phyloP scores from a whole-genome alignment of 176 grass and related monocot genomes.

The Triticum turgidum region DNA sequence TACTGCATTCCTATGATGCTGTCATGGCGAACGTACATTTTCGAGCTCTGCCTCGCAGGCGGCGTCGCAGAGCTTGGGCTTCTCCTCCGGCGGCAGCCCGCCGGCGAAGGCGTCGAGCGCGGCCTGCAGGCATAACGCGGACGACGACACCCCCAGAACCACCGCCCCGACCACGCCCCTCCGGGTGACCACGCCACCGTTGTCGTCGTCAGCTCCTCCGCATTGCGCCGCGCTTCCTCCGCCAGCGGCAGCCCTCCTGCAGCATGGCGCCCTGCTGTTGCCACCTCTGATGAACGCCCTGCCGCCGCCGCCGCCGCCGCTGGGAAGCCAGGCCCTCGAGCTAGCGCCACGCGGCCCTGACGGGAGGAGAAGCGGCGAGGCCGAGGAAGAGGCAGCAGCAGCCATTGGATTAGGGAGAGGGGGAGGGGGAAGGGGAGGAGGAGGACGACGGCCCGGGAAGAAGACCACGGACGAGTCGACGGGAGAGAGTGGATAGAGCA shows the following conservation, averaged over 20 bases:
- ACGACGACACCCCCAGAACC: constrained; percentile 17
- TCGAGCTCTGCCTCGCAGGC: constrained; percentile 77
- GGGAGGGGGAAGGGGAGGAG: neutral
- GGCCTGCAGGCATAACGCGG: constrained; percentile 33
- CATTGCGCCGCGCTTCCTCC: neutral
- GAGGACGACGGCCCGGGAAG: neutral
- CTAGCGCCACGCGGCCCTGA: constrained; percentile 39
- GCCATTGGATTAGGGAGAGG: neutral
- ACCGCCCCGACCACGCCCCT: constrained; percentile 46
- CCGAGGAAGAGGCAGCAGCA: constrained; percentile 36
- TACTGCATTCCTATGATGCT: no score
- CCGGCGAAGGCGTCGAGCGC: constrained; percentile 43
- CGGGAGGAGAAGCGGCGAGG: constrained; percentile 67
- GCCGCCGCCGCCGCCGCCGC: constrained; percentile 22
- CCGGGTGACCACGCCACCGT: constrained; percentile 8
- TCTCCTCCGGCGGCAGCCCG: constrained; percentile 94
- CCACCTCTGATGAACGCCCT: neutral
- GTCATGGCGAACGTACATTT: constrained; percentile 60
- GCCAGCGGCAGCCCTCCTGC: constrained; percentile 18
- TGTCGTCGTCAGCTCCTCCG: neutral
- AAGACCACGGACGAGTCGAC: no score
- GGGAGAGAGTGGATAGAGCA: constrained; percentile 9
- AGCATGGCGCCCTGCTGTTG: constrained; percentile 20
- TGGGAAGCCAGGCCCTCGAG: constrained; percentile 29
- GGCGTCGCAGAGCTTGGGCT: constrained; percentile 77